phyloP scores from a whole-genome alignment of 106 monocot species.

The Acorus gramineus region DNA sequence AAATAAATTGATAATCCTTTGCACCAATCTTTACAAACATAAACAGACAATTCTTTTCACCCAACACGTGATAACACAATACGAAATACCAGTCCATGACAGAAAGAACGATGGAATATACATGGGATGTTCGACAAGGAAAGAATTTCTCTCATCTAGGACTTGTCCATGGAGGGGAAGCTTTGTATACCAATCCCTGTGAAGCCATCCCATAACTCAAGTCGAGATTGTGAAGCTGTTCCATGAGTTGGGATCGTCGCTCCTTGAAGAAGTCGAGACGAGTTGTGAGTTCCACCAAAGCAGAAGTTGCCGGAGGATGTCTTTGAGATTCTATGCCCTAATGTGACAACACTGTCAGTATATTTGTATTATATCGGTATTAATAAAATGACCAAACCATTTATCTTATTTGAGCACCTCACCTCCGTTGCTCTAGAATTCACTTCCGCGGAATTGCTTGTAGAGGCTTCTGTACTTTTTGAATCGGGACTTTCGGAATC shows the following conservation, averaged over 20 bases:
- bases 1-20: too few relatives aligned
- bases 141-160: constrained; percentile 33
- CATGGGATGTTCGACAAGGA: too few relatives aligned
- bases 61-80: too few relatives aligned
- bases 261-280: constrained; percentile 97
- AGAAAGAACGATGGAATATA: too few relatives aligned
- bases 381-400: too few relatives aligned
- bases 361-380: background rate
- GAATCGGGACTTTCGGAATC: constrained; percentile 40
- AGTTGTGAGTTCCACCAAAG: constrained; percentile 81
- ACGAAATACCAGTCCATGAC: too few relatives aligned
- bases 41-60: too few relatives aligned
- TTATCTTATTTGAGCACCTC: background rate
- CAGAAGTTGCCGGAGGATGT: constrained; percentile 63
- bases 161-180: constrained; percentile 62
- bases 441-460: constrained; percentile 38
- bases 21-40: too few relatives aligned
- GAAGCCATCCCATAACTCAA: constrained; percentile 41
- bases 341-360: background rate
- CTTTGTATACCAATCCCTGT: constrained; percentile 50
- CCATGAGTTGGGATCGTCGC: constrained; percentile 88
- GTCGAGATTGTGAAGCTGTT: constrained; percentile 87
- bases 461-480: constrained; percentile 56
- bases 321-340: constrained; percentile 45
- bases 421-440: constrained; percentile 55